Base-by-base conservation (phyloP, 73 alveolate genomes). In the Paramecium sexaurelia region DNA sequence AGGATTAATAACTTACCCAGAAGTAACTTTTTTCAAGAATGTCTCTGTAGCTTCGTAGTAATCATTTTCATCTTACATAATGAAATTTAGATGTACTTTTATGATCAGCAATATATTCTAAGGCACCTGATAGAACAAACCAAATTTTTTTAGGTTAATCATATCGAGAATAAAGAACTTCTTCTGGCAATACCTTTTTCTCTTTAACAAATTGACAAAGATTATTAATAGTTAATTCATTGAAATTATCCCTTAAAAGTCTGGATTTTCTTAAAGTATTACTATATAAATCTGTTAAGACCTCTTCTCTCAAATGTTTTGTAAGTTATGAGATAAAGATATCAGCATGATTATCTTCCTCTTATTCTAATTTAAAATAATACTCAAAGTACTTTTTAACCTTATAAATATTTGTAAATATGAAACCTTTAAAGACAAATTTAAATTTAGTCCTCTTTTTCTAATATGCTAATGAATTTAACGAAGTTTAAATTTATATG, bases 71-170 rank as follows among this genome's bases (percentile, higher is more conserved):
- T 71, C 86, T 71, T 11, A 33, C 11, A 26, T 37, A 33, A 2
- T 17, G 61, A 4, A 20, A 0, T 71, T 71, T 11, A 13, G 1
- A 6, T 13, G 10, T 78, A 78, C 73, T 43, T 78, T 78, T 24
- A 43, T 78, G 90, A 78, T 78, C 90, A 11, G 90, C 90, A 19
- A 78, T 27, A 78, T 78, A 78, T 43, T 78, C 90, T 6, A 78
- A 20, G 15, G 90, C 68, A 8, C 90, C 90, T 6, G 43, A 24
- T 8, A 78, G 33, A 2, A 78, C 43, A 45, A 78, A 39, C 90
- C 90, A 78, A 13, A 78, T 29, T 78, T 43, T 78, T 24, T 37
- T 40, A 1, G 90, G 90, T 33, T 78, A 40, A 24, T 78, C 90
- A 40, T 19, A 39, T 78, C 47, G 8, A 8, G 40, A 26, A 78